Percentiles rank a stretch among this genome's conserved stretches.
phyloP scores from a whole-genome alignment of 2,329 filamentous ascomycete genomes.

The Stagonosporopsis cucurbitacearum region DNA sequence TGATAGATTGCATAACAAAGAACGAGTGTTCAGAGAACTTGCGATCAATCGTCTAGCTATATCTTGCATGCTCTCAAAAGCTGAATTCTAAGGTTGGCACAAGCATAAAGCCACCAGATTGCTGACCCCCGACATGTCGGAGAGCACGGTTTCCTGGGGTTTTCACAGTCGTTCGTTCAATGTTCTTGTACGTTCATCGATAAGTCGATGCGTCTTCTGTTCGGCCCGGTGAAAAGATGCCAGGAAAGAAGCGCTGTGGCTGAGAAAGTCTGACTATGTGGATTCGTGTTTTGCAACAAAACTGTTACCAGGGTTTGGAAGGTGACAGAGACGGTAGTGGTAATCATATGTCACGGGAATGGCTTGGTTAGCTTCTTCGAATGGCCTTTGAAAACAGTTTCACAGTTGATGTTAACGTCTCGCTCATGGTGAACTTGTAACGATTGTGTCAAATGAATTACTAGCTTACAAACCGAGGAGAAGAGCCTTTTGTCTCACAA shows the following conservation, averaged over 20 bases:
- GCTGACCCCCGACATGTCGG: slow-evolving; percentile 11
- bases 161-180: slow-evolving; percentile 11
- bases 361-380: not conserved
- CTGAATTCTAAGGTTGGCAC: not conserved
- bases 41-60: not conserved
- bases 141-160: slow-evolving; percentile 14
- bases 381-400: not conserved
- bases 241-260: slow-evolving; percentile 12
- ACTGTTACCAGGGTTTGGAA: slow-evolving; percentile 25
- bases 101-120: slow-evolving; percentile 16
- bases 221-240: slow-evolving; percentile 20
- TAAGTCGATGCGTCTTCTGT: slow-evolving; percentile 25
- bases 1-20: not conserved
- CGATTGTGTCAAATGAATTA: slow-evolving; percentile 12
- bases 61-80: not conserved
- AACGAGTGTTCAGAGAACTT: not conserved
- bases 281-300: slow-evolving; percentile 18
- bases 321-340: slow-evolving; percentile 21
- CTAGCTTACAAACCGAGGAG: slow-evolving; percentile 14
- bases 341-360: slow-evolving; percentile 27
- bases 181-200: slow-evolving; percentile 3
- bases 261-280: slow-evolving; percentile 11
- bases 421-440: not conserved
- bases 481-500: slow-evolving; percentile 11
- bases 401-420: not conserved